phyloP scores from a whole-genome alignment of 805 yeast genomes.

The Candida tammaniensis region DNA sequence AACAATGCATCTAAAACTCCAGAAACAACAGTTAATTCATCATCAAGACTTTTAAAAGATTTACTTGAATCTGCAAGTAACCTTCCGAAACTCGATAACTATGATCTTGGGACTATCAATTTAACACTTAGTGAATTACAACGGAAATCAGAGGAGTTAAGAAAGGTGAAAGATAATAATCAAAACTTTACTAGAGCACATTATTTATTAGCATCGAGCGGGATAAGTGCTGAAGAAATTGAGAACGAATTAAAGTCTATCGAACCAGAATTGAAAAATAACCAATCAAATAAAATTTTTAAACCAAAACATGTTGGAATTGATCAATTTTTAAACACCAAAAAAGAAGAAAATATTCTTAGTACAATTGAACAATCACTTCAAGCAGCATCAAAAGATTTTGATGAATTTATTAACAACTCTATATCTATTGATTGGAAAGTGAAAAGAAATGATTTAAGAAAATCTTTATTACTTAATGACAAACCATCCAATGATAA shows the following conservation, averaged over 20 bases:
- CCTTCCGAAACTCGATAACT: conserved; percentile 56
- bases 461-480: conserved; percentile 63
- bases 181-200: conserved; percentile 67
- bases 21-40: not conserved
- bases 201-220: conserved; percentile 85
- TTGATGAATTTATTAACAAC: conserved; percentile 71
- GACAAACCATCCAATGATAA: no score
- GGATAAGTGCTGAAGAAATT: conserved; percentile 81
- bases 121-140: conserved; percentile 77
- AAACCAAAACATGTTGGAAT: conserved; percentile 30
- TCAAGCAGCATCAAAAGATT: conserved; percentile 72
- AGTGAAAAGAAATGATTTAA: conserved; percentile 67
- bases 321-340: conserved; percentile 61
- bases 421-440: conserved; percentile 84
- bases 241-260: conserved; percentile 53
- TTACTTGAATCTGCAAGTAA: conserved; percentile 74
- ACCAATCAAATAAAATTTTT: conserved; percentile 5
- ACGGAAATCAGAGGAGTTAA: conserved; percentile 57
- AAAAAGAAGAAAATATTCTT: conserved; percentile 79
- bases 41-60: conserved; percentile 55
- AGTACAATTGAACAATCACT: conserved; percentile 81
- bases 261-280: conserved; percentile 7
- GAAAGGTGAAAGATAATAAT: conserved; percentile 35
- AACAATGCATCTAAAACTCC: not conserved
- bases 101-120: conserved; percentile 77